Evolutionary conservation across 768 basidiomycete species (phyloP).

Genomic region (Leccinellum luteum): DNA sequence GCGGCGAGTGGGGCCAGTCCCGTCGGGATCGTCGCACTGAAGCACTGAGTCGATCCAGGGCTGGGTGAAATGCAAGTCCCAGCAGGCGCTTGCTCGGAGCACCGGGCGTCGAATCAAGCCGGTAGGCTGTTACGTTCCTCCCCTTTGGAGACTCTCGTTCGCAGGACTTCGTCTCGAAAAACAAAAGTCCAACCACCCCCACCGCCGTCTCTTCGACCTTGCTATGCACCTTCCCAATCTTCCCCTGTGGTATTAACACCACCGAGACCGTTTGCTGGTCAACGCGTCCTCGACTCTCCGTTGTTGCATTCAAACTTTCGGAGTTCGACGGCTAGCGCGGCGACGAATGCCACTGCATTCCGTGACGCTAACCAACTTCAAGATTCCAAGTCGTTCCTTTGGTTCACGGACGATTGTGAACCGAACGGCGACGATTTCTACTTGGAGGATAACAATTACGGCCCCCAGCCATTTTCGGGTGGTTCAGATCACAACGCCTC

Average conservation of each 20-base stretch:
- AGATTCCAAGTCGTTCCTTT: slow-evolving; percentile 28
- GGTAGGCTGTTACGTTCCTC: slow-evolving; percentile 42
- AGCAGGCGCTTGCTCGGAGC: slow-evolving; percentile 13
- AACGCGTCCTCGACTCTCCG: slow-evolving; percentile 40
- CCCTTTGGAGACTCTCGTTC: slow-evolving; percentile 57
- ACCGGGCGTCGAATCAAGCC: slow-evolving; percentile 14
- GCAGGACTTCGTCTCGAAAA: slow-evolving; percentile 44
- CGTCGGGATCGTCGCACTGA: not conserved
- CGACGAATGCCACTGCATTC: slow-evolving; percentile 19
- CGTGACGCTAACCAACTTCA: slow-evolving; percentile 8
- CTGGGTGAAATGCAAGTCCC: slow-evolving; percentile 19
- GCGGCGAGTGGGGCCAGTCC: not conserved
- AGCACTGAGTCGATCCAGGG: slow-evolving; percentile 1
- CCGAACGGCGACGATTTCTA: slow-evolving; percentile 31
- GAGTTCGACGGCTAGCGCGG: slow-evolving; percentile 37
- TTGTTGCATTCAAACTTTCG: slow-evolving; percentile 50
- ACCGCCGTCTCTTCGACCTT: slow-evolving; percentile 14
- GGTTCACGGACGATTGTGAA: slow-evolving; percentile 31
- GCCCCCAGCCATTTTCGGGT: not conserved
- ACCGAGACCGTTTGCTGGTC: slow-evolving; percentile 8
- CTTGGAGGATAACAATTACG: slow-evolving; percentile 43
- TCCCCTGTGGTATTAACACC: slow-evolving; percentile 1
- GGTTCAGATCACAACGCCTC: not conserved
- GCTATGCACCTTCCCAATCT: not conserved
- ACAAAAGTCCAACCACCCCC: slow-evolving; percentile 1